Evolutionary conservation across 208 protist genomes (phyloP).

Genomic region (Leishmania braziliensis): DNA sequence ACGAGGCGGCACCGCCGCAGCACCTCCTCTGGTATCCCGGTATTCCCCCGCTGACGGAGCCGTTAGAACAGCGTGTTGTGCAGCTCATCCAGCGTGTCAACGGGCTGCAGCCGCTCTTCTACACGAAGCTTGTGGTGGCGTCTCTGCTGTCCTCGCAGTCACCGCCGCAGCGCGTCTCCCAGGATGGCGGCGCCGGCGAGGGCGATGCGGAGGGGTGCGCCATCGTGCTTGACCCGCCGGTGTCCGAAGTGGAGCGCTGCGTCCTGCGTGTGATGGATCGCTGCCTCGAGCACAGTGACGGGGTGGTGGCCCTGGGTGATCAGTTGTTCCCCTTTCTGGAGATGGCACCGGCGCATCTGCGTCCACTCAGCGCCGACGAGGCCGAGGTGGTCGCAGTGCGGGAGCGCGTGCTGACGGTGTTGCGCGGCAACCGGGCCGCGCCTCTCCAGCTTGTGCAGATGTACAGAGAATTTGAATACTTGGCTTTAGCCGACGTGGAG

Average conservation of each 20-base stretch:
- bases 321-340: slow-evolving; percentile 92
- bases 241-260: slow-evolving; percentile 64
- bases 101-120: slow-evolving; percentile 85
- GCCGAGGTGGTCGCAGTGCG: slow-evolving; percentile 61
- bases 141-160: background rate
- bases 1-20: slow-evolving; percentile 15
- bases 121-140: slow-evolving; percentile 62
- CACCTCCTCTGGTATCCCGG: slow-evolving; percentile 73
- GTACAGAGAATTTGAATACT: slow-evolving; percentile 92
- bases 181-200: background rate
- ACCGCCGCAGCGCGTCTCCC: background rate
- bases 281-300: slow-evolving; percentile 80
- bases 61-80: slow-evolving; percentile 76
- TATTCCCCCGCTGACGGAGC: slow-evolving; percentile 40
- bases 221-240: slow-evolving; percentile 68
- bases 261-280: slow-evolving; percentile 72
- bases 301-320: slow-evolving; percentile 86
- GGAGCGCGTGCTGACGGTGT: slow-evolving; percentile 51
- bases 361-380: slow-evolving; percentile 52
- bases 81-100: slow-evolving; percentile 69
- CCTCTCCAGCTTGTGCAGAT: slow-evolving; percentile 88
- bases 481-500: slow-evolving; percentile 59
- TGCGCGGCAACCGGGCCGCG: slow-evolving; percentile 78
- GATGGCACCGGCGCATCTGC: slow-evolving; percentile 54
- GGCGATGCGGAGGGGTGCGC: slow-evolving; percentile 28